Evolutionary conservation across 1,284 basidiomycete genomes (phyloP), one percentile per base, ranked within the genome.

Genomic region (Cryptococcus sp.): DNA sequence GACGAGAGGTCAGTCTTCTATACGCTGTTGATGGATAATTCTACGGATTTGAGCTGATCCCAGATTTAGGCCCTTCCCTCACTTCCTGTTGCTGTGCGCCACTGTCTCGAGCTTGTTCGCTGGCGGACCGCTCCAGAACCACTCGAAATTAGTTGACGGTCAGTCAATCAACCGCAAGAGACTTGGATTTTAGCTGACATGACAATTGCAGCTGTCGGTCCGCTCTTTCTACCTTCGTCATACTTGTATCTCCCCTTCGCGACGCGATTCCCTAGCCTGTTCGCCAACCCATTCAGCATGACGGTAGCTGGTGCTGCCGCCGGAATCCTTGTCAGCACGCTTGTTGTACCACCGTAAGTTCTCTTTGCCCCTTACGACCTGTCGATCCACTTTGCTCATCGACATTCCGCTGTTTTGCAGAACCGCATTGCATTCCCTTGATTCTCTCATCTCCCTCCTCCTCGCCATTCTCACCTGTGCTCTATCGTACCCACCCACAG

Each of bases 401-500:
- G 30, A 4, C 10, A 35, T 13, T 2, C 13, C 10, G 8, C 30
- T 35, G 2, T 35, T 35, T 8, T 13, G 7, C 61, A 75, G 70
- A 20, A 51, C 68, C 15, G 67, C 73, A 0, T 86, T 91, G 53
- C 82, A 85, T 8, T 76, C 82, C 0, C 83, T 87, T 23, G 92
- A 96, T 76, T 83, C 93, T 17, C 74, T 86, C 5, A 81, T 94
- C 27, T 90, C 93, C 0, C 82, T 85, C 7, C 63, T 88, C 5
- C 85, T 91, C 58, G 87, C 91, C 0, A 73, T 87, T 6, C 79
- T 89, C 13, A 93, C 91, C 8, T 89, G 88, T 73, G 84, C 85
- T 46, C 82, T 94, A 27, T 88, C 92, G 0, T 94, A 91, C 73
- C 85, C 86, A 0, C 87, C 91, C 0, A 90, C 87, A 20, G 81